phyloP scores from a whole-genome alignment of 345 rosid species.

The Crucihimalaya himalaica region DNA sequence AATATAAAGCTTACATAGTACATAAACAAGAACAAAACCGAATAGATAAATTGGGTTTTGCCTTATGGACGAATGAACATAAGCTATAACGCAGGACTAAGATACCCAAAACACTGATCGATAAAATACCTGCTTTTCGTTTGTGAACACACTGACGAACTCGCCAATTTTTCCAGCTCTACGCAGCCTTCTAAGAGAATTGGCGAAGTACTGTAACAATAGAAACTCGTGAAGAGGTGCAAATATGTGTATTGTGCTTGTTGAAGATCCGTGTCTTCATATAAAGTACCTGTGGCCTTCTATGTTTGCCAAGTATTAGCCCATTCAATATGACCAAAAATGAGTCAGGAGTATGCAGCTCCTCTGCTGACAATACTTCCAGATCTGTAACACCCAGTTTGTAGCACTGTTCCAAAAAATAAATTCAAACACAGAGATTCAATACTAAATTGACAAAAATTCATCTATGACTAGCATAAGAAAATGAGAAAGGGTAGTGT shows the following conservation, averaged over 20 bases:
- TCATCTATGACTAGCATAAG: conserved; percentile 13
- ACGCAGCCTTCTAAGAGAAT: conserved; percentile 70
- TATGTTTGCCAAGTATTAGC: conserved; percentile 90
- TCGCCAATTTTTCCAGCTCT: conserved; percentile 93
- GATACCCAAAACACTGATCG: background rate
- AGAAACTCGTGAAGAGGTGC: conserved; percentile 17
- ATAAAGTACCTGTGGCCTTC: conserved; percentile 80
- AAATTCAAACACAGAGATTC: background rate
- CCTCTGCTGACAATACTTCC: conserved; percentile 81
- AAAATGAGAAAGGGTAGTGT: background rate
- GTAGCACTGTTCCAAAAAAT: conserved; percentile 64
- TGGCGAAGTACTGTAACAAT: conserved; percentile 61
- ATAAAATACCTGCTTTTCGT: conserved; percentile 87
- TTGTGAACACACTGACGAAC: conserved; percentile 82
- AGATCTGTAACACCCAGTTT: conserved; percentile 83
- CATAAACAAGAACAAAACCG: conserved; percentile 6
- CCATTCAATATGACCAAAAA: conserved; percentile 84
- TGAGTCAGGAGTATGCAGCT: conserved; percentile 83
- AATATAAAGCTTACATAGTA: background rate
- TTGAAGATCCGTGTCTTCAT: conserved; percentile 15
- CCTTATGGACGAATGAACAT: conserved; percentile 4
- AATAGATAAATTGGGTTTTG: conserved; percentile 8
- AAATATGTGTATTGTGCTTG: conserved; percentile 13
- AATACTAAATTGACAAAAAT: background rate
- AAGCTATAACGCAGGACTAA: conserved; percentile 3